Conservation (phyloP, 345 rosid species). For the Eucalyptus victrix region DNA sequence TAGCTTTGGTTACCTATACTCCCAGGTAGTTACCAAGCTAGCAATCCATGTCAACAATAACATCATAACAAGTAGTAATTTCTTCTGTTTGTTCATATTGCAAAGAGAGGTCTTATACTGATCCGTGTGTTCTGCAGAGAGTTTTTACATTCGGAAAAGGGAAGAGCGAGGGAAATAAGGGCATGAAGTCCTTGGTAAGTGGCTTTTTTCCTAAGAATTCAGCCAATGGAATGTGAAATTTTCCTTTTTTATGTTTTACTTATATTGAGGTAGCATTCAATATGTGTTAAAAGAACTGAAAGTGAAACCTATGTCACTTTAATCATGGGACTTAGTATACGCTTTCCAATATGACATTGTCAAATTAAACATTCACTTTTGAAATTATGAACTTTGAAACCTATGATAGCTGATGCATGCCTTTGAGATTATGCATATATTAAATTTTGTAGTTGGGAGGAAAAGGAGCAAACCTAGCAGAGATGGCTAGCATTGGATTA, state of each 20-base stretch:
- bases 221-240: not conserved
- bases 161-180: slow-evolving; percentile 92
- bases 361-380: not conserved
- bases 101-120: not conserved
- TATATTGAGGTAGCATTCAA: not conserved
- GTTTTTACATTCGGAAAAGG: slow-evolving; percentile 93
- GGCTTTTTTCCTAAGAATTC: not conserved
- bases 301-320: not conserved
- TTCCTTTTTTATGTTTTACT: not conserved
- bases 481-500: slow-evolving; percentile 93
- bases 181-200: slow-evolving; percentile 92
- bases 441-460: slow-evolving; percentile 65
- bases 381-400: not conserved
- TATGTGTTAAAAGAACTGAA: not conserved
- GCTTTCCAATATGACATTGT: not conserved
- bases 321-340: not conserved
- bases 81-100: not conserved
- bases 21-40: not conserved
- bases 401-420: not conserved
- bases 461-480: slow-evolving; percentile 95
- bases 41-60: not conserved
- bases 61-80: not conserved
- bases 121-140: slow-evolving; percentile 26
- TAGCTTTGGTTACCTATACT: not conserved
- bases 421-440: not conserved